phyloP scores from a whole-genome alignment of 495 filamentous ascomycete species.

The Neurospora discreta region DNA sequence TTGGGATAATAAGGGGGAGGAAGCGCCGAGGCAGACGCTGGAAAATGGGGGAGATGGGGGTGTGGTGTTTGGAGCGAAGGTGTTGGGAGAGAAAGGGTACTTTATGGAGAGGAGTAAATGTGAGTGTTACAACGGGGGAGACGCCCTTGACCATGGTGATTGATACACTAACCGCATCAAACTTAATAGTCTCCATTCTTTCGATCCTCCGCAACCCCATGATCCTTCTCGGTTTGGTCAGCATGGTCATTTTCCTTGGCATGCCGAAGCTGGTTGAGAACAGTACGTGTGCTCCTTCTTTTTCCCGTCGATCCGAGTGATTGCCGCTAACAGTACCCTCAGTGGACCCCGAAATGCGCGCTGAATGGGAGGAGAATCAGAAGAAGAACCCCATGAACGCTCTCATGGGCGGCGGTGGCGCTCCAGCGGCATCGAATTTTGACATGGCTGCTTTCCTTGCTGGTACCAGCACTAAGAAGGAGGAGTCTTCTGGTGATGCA shows the following conservation, averaged over 20 bases:
- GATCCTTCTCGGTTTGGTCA: conserved; percentile 79
- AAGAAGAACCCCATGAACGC: conserved; percentile 55
- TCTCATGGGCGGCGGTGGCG: conserved; percentile 33
- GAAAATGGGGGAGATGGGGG: conserved; percentile 12
- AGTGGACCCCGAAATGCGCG: conserved; percentile 94
- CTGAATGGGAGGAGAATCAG: conserved; percentile 85
- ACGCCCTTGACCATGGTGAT: background rate
- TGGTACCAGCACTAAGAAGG: conserved; percentile 22
- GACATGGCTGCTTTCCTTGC: conserved; percentile 84
- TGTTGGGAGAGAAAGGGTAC: conserved; percentile 54
- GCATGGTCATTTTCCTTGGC: conserved; percentile 69
- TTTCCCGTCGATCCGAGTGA: too few relatives aligned
- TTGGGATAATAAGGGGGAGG: conserved; percentile 70
- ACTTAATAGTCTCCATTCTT: conserved; percentile 37
- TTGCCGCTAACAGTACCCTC: background rate
- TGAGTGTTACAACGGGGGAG: conserved; percentile 28
- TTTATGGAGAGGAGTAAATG: conserved; percentile 62
- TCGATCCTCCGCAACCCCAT: conserved; percentile 84
- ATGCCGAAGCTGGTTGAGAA: conserved; percentile 94
- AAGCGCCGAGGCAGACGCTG: conserved; percentile 29
- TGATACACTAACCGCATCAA: background rate
- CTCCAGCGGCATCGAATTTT: conserved; percentile 41
- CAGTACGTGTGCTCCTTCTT: conserved; percentile 47
- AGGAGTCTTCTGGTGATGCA: conserved; percentile 9
- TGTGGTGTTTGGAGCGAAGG: conserved; percentile 45